Conservation (phyloP, 495 filamentous ascomycete genomes). For the Hypomontagnella submonticulosa region DNA sequence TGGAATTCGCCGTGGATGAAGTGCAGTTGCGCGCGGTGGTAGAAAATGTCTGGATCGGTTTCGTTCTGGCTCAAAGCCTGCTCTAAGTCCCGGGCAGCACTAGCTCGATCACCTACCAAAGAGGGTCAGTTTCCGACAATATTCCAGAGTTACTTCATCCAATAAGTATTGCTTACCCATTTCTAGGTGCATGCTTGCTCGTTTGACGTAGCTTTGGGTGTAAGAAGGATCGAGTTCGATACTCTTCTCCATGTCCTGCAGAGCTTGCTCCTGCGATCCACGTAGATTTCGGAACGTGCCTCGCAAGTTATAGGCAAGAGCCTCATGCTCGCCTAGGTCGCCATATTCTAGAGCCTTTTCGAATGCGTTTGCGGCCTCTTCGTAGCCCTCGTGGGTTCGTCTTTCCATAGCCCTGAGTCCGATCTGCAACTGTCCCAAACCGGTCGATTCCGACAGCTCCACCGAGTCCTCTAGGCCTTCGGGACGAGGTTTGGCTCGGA, state of each 20-base stretch:
- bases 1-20: constrained; percentile 96
- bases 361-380: constrained; percentile 85
- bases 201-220: constrained; percentile 98
- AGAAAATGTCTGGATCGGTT: constrained; percentile 97
- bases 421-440: constrained; percentile 83
- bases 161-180: constrained; percentile 70
- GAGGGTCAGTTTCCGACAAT: constrained; percentile 24
- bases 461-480: constrained; percentile 82
- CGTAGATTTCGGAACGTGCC: constrained; percentile 94
- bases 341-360: constrained; percentile 85
- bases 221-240: constrained; percentile 86
- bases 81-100: constrained; percentile 87
- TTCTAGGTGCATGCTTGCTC: constrained; percentile 97
- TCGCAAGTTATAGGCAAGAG: constrained; percentile 92
- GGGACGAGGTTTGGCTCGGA: constrained; percentile 82
- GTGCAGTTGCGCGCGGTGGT: constrained; percentile 97
- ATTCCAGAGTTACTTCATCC: neutral
- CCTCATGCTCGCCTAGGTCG: constrained; percentile 82
- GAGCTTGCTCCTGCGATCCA: constrained; percentile 84
- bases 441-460: constrained; percentile 79
- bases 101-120: constrained; percentile 78
- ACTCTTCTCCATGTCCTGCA: constrained; percentile 88
- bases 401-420: constrained; percentile 82
- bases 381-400: constrained; percentile 90
- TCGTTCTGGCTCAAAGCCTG: constrained; percentile 85